A percentile compares a stretch with the other conserved stretches of the same genome.
These are phyloP conservation scores for Cenchrus americanus DNA, from an alignment of 176 grass and related monocot genomes.

Conservation along the genomic window DNA sequence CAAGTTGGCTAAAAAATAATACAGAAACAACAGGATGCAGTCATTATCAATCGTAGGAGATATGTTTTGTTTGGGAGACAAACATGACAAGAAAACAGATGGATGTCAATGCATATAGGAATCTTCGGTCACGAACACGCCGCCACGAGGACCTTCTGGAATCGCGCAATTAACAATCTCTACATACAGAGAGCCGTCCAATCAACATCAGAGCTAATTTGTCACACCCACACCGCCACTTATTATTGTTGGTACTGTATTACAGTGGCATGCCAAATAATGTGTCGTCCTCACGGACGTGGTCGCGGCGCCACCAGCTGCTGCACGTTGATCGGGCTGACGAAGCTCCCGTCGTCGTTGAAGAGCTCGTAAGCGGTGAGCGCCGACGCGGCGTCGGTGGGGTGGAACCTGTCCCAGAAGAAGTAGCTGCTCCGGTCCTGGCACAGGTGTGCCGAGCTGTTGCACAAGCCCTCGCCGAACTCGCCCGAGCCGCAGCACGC, in stretches of 20 bases:
- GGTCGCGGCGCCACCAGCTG: conserved; percentile 51
- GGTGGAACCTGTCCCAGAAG: conserved; percentile 78
- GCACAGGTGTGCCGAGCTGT: conserved; percentile 28
- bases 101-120: background rate
- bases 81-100: background rate
- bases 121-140: conserved; percentile 20
- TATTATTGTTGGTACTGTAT: background rate
- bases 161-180: background rate
- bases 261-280: background rate
- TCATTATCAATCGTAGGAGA: background rate
- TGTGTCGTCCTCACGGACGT: too few species aligned
- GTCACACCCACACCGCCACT: background rate
- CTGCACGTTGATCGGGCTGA: conserved; percentile 67
- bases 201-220: background rate
- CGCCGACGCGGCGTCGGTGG: conserved; percentile 49
- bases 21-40: background rate
- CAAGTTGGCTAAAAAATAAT: background rate
- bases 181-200: background rate
- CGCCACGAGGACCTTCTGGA: background rate
- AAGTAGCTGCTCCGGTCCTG: conserved; percentile 37
- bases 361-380: conserved; percentile 42
- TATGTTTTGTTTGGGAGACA: background rate
- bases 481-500: conserved; percentile 45
- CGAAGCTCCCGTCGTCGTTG: conserved; percentile 38
- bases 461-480: background rate